Conservation (phyloP, 2,329 filamentous ascomycete genomes). For the Cryphonectria nitschkei region DNA sequence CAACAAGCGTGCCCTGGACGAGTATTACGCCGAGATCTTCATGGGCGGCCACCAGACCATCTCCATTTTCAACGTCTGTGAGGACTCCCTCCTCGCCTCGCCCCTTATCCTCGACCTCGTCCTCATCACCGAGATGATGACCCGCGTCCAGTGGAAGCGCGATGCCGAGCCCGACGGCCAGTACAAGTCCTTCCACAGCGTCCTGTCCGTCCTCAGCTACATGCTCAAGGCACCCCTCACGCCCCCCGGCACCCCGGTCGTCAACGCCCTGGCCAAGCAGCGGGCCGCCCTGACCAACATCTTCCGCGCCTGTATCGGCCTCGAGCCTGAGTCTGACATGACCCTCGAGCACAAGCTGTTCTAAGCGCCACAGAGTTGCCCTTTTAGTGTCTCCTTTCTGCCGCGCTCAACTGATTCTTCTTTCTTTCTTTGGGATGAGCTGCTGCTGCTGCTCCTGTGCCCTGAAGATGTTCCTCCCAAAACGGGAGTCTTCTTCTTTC, state of each 20-base stretch:
- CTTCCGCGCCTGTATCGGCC: slow-evolving; percentile 94
- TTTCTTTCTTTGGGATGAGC: not conserved
- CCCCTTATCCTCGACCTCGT: slow-evolving; percentile 97
- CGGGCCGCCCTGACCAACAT: slow-evolving; percentile 94
- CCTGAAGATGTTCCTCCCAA: not conserved
- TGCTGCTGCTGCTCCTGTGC: not conserved
- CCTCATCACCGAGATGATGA: slow-evolving; percentile 95
- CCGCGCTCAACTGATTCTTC: not conserved
- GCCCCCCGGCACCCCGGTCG: slow-evolving; percentile 89
- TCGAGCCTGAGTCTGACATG: slow-evolving; percentile 98
- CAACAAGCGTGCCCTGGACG: slow-evolving; percentile 97
- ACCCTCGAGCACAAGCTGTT: slow-evolving; percentile 30
- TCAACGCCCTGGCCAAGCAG: slow-evolving; percentile 96
- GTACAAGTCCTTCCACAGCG: slow-evolving; percentile 94
- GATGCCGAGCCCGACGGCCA: slow-evolving; percentile 61
- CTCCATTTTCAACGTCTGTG: slow-evolving; percentile 96
- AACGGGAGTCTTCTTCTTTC: not conserved
- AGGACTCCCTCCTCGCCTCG: slow-evolving; percentile 94
- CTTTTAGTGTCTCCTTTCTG: not conserved
- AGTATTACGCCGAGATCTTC: slow-evolving; percentile 99
- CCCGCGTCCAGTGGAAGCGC: slow-evolving; percentile 88
- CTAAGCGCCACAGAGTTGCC: not conserved
- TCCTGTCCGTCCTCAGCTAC: slow-evolving; percentile 96
- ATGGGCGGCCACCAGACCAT: slow-evolving; percentile 98
- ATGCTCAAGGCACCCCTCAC: slow-evolving; percentile 98